Evolutionary conservation across 1,284 basidiomycete species (phyloP).

Genomic region (Apiotrichum brassicae): DNA sequence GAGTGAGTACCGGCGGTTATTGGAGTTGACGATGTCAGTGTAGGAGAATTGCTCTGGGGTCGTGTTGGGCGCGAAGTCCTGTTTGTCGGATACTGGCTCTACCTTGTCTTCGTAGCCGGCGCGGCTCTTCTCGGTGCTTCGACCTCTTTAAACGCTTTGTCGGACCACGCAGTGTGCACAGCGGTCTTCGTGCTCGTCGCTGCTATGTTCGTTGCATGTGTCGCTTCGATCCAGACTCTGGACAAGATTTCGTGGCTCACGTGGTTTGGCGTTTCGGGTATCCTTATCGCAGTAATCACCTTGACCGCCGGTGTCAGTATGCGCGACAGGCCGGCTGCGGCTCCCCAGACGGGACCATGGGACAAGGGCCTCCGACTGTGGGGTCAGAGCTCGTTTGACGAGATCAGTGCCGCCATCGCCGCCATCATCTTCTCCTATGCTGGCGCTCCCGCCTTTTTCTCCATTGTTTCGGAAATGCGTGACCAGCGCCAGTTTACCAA

Average conservation of each 20-base stretch:
- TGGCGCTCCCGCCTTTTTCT: slow-evolving; percentile 30
- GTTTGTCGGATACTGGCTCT: slow-evolving; percentile 21
- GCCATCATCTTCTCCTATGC: slow-evolving; percentile 33
- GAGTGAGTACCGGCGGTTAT: slow-evolving; percentile 9
- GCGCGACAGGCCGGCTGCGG: slow-evolving; percentile 35
- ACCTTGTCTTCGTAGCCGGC: slow-evolving; percentile 21
- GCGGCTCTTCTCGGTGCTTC: slow-evolving; percentile 24
- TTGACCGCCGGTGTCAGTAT: slow-evolving; percentile 37
- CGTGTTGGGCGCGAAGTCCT: slow-evolving; percentile 23
- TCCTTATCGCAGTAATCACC: slow-evolving; percentile 26
- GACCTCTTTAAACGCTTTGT: slow-evolving; percentile 32
- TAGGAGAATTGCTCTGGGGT: slow-evolving; percentile 21
- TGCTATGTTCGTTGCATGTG: slow-evolving; percentile 21
- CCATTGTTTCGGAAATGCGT: slow-evolving; percentile 39
- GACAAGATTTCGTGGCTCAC: slow-evolving; percentile 32
- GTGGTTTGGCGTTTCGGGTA: slow-evolving; percentile 34
- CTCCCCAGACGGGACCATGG: slow-evolving; percentile 31
- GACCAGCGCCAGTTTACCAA: slow-evolving; percentile 29
- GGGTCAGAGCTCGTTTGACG: slow-evolving; percentile 22
- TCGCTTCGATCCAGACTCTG: slow-evolving; percentile 34
- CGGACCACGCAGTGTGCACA: slow-evolving; percentile 31
- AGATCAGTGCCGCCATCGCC: slow-evolving; percentile 30
- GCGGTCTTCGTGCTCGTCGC: slow-evolving; percentile 31
- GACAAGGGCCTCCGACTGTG: slow-evolving; percentile 25
- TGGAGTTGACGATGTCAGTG: not conserved